phyloP scores from a whole-genome alignment of 768 basidiomycete species.

The Wakefieldia striispora region DNA sequence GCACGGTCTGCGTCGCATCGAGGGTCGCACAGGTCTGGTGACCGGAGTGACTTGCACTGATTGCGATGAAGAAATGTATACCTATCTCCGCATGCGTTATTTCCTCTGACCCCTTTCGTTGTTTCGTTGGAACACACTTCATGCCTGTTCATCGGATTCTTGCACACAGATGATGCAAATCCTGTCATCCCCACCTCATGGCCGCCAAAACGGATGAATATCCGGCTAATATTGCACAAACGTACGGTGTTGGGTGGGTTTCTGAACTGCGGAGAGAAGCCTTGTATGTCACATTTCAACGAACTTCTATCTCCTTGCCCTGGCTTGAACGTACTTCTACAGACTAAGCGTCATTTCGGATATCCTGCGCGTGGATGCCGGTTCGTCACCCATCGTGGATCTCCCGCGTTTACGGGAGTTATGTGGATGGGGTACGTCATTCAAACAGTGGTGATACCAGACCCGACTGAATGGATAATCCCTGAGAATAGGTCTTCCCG shows the following conservation, averaged over 20 bases:
- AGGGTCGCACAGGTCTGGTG: constrained; percentile 52
- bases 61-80: constrained; percentile 78
- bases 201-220: constrained; percentile 55
- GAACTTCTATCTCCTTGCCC: background rate
- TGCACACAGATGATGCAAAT: constrained; percentile 48
- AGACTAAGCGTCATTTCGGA: constrained; percentile 61
- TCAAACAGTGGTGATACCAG: background rate
- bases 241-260: constrained; percentile 56
- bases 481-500: constrained; percentile 56
- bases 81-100: no score
- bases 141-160: background rate
- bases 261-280: constrained; percentile 62
- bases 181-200: constrained; percentile 51
- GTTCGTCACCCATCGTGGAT: constrained; percentile 51
- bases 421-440: constrained; percentile 56
- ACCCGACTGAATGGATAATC: background rate
- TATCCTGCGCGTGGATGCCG: constrained; percentile 46
- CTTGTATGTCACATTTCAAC: constrained; percentile 42
- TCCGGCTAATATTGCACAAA: constrained; percentile 51
- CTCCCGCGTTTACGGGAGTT: constrained; percentile 52
- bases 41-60: constrained; percentile 66
- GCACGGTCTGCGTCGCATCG: constrained; percentile 70
- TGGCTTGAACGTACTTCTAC: background rate
- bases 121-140: background rate
- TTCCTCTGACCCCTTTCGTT: background rate